phyloP scores from a whole-genome alignment of 2,329 filamentous ascomycete species.

The Taxawa tesnikishii region DNA sequence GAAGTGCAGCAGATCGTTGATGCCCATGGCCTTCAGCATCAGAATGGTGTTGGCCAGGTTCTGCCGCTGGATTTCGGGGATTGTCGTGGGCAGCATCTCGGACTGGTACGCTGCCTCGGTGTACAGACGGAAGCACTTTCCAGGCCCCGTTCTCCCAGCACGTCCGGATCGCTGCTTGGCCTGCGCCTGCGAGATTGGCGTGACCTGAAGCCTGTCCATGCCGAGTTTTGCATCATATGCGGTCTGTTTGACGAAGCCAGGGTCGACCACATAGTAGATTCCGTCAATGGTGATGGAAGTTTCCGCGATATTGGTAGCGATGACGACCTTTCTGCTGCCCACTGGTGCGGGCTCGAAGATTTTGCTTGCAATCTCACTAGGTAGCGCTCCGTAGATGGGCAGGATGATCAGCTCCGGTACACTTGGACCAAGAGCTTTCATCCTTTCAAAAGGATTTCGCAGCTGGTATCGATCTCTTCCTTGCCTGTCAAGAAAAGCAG shows the following conservation, averaged over 20 bases:
- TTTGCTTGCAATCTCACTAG: slow-evolving; percentile 81
- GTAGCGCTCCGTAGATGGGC: slow-evolving; percentile 90
- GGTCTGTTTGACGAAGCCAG: slow-evolving; percentile 95
- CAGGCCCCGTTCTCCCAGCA: slow-evolving; percentile 86
- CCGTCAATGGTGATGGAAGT: slow-evolving; percentile 97
- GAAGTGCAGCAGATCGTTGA: slow-evolving; percentile 93
- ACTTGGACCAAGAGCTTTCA: slow-evolving; percentile 84
- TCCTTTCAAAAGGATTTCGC: slow-evolving; percentile 89
- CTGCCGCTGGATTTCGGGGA: slow-evolving; percentile 92
- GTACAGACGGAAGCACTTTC: slow-evolving; percentile 91
- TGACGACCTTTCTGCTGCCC: slow-evolving; percentile 83
- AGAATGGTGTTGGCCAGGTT: slow-evolving; percentile 88
- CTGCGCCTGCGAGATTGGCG: slow-evolving; percentile 91
- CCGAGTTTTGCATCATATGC: slow-evolving; percentile 94
- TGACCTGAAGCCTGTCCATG: slow-evolving; percentile 94
- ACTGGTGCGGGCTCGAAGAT: slow-evolving; percentile 90
- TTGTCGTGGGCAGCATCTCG: slow-evolving; percentile 92
- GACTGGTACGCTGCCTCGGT: slow-evolving; percentile 92
- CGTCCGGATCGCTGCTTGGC: slow-evolving; percentile 89
- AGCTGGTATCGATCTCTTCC: slow-evolving; percentile 93
- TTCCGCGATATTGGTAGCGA: slow-evolving; percentile 96
- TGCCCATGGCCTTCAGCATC: slow-evolving; percentile 98
- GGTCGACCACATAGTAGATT: slow-evolving; percentile 94
- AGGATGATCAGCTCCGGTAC: slow-evolving; percentile 88
- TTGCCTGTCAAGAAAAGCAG: slow-evolving; percentile 94